These are phyloP conservation scores for Scorias spongiosa DNA, from an alignment of 2,329 filamentous ascomycete genomes.

Conservation along the genomic window DNA sequence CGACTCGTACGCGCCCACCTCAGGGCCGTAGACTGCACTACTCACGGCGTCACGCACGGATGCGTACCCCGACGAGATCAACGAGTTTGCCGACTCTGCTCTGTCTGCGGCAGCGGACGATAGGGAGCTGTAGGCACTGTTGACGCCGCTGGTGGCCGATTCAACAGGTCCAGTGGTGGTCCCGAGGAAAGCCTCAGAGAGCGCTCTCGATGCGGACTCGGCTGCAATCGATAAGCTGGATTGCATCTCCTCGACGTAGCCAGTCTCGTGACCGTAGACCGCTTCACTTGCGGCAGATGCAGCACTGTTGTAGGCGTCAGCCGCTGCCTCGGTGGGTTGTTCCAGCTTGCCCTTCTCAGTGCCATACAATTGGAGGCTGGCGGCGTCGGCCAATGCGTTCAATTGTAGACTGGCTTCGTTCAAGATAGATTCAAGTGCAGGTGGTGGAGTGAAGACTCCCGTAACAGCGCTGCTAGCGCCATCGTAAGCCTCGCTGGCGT, in stretches of 20 bases:
- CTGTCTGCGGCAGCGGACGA: slow-evolving; percentile 31
- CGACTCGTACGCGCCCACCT: slow-evolving; percentile 35
- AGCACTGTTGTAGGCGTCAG: slow-evolving; percentile 32
- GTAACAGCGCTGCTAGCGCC: slow-evolving; percentile 32
- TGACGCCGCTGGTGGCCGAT: slow-evolving; percentile 28
- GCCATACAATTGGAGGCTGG: slow-evolving; percentile 43
- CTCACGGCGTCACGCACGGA: slow-evolving; percentile 33
- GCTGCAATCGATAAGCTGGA: slow-evolving; percentile 39
- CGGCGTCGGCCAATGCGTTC: slow-evolving; percentile 43
- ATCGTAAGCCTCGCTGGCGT: slow-evolving; percentile 33
- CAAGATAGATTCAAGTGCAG: slow-evolving; percentile 42
- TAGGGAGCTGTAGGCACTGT: slow-evolving; percentile 29
- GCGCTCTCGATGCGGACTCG: slow-evolving; percentile 38
- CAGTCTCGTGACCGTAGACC: slow-evolving; percentile 39
- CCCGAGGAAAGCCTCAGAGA: slow-evolving; percentile 43
- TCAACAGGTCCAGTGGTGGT: slow-evolving; percentile 34
- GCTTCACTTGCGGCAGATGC: slow-evolving; percentile 34
- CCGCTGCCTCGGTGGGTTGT: slow-evolving; percentile 30
- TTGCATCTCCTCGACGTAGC: slow-evolving; percentile 39
- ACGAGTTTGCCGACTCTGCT: slow-evolving; percentile 14
- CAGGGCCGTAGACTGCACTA: slow-evolving; percentile 33
- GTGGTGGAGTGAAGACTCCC: slow-evolving; percentile 40
- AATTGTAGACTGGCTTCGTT: slow-evolving; percentile 41
- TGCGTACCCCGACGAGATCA: slow-evolving; percentile 4
- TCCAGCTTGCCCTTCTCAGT: slow-evolving; percentile 38